These are phyloP conservation scores for Casuarina glauca DNA, from an alignment of 306 rosid genomes.

Conservation along the genomic window DNA sequence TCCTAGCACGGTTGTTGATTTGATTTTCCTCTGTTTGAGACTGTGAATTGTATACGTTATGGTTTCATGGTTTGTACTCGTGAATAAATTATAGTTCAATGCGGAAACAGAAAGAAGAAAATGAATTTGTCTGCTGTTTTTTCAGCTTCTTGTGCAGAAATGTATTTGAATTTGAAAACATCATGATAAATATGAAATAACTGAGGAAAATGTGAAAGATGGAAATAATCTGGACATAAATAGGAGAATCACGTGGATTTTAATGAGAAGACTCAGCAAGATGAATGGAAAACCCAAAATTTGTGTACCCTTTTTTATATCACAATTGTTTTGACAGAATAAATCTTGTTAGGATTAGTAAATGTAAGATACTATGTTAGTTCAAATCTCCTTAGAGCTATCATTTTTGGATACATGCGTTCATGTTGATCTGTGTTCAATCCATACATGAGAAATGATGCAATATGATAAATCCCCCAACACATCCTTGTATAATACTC, in stretches of 20 bases:
- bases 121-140: not conserved
- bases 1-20: constrained; percentile 21
- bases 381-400: too few relatives aligned
- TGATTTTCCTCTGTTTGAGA: constrained; percentile 29
- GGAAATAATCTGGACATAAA: not conserved
- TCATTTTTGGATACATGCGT: too few relatives aligned
- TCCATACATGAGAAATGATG: too few relatives aligned
- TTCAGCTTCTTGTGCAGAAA: not conserved
- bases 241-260: not conserved
- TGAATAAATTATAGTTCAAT: constrained; percentile 1
- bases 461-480: too few relatives aligned
- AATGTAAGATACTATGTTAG: too few relatives aligned
- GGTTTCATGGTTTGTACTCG: constrained; percentile 16
- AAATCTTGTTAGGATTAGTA: not conserved
- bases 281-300: not conserved
- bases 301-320: not conserved
- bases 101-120: not conserved
- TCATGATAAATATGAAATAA: not conserved
- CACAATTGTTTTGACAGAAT: not conserved
- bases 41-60: constrained; percentile 23
- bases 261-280: not conserved
- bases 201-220: not conserved
- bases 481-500: too few relatives aligned
- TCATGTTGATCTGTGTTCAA: too few relatives aligned
- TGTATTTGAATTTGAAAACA: not conserved